Conservation (phyloP, 441 rosid genomes). For the Daphne laureola region DNA sequence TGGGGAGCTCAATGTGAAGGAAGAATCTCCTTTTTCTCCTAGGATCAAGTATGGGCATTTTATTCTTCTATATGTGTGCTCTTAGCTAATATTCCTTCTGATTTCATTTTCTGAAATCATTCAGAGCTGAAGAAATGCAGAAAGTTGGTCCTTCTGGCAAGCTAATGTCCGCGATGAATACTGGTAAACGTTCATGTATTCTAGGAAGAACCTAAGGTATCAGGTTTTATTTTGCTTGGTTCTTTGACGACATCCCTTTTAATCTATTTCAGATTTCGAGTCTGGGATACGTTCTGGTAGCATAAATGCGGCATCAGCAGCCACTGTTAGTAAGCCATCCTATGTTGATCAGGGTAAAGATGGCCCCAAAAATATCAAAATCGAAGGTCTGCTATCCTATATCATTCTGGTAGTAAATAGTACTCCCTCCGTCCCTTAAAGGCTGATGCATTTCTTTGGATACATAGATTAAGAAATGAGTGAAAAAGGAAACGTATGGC, state of each 20-base stretch:
- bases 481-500: no score
- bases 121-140: slow-evolving; percentile 70
- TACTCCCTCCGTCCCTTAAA: no score
- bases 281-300: slow-evolving; percentile 24
- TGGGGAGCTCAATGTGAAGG: slow-evolving; percentile 65
- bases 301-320: slow-evolving; percentile 17
- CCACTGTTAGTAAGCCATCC: slow-evolving; percentile 37
- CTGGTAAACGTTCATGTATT: slow-evolving; percentile 24
- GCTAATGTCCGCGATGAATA: slow-evolving; percentile 27
- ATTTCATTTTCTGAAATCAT: slow-evolving; percentile 20
- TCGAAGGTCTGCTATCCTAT: slow-evolving; percentile 32
- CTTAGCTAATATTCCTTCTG: slow-evolving; percentile 12
- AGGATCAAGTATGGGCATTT: slow-evolving; percentile 65
- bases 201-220: background rate
- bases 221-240: background rate
- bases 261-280: slow-evolving; percentile 30
- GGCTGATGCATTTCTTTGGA: no score
- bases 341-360: slow-evolving; percentile 36
- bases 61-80: slow-evolving; percentile 18
- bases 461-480: no score
- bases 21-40: slow-evolving; percentile 75
- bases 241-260: slow-evolving; percentile 15
- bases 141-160: slow-evolving; percentile 52
- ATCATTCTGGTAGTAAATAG: background rate
- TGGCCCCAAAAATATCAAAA: slow-evolving; percentile 28